Evolutionary conservation across 495 filamentous ascomycete species (phyloP).

Genomic region (Trichocladium antarcticum): DNA sequence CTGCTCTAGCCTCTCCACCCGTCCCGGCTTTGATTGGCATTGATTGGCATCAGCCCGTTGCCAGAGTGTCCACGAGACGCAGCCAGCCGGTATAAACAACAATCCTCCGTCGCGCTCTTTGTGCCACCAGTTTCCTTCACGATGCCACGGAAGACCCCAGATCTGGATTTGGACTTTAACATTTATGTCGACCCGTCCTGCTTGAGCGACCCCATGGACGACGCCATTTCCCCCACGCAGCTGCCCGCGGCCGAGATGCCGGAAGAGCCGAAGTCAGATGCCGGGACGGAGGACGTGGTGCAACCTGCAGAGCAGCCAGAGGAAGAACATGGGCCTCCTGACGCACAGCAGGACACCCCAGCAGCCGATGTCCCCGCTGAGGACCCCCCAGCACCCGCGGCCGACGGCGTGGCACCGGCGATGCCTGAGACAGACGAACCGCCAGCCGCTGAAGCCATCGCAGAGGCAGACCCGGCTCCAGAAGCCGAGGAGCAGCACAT

Average conservation of each 20-base stretch:
- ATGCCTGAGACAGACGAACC: neutral
- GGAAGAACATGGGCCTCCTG: neutral
- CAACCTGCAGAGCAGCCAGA: too few species aligned
- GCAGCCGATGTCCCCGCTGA: neutral
- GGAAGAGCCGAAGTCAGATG: neutral
- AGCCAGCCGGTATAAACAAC: constrained; percentile 14
- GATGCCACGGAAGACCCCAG: constrained; percentile 18
- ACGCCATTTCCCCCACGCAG: constrained; percentile 10
- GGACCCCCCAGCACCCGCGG: neutral
- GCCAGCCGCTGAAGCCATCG: neutral
- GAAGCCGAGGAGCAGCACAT: neutral
- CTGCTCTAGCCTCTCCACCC: constrained; percentile 12
- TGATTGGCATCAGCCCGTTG: constrained; percentile 18
- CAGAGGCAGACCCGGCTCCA: neutral
- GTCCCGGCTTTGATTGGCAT: neutral
- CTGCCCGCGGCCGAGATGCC: constrained; percentile 7
- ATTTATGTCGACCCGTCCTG: constrained; percentile 37
- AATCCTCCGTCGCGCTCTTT: neutral
- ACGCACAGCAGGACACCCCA: neutral
- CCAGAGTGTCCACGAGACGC: constrained; percentile 11
- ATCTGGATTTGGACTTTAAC: constrained; percentile 28
- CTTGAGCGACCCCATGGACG: constrained; percentile 27
- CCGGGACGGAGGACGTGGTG: neutral
- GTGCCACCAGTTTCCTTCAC: neutral
- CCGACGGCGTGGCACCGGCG: neutral